phyloP scores from a whole-genome alignment of 2,329 filamentous ascomycete genomes.

The Harringtonia aguacate region DNA sequence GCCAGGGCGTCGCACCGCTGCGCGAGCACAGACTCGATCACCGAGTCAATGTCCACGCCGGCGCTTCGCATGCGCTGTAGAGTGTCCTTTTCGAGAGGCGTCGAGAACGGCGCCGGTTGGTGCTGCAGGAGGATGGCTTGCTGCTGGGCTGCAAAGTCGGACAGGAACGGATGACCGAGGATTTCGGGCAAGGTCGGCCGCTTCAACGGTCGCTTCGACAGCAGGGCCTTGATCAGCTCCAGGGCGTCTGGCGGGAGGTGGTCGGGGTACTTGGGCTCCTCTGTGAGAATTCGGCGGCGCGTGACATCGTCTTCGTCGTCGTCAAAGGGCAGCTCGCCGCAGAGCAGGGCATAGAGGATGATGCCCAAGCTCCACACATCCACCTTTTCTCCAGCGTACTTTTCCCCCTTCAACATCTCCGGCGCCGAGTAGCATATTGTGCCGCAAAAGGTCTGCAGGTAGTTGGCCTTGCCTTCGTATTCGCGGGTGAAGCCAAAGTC shows the following conservation, averaged over 20 bases:
- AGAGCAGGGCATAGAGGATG: slow-evolving; percentile 72
- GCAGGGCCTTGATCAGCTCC: slow-evolving; percentile 63
- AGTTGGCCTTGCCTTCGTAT: slow-evolving; percentile 90
- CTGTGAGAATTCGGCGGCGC: slow-evolving; percentile 70
- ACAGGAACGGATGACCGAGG: slow-evolving; percentile 74
- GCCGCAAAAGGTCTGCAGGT: slow-evolving; percentile 94
- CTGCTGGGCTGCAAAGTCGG: slow-evolving; percentile 78
- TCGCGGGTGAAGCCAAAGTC: slow-evolving; percentile 98
- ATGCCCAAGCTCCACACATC: slow-evolving; percentile 91
- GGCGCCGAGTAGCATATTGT: slow-evolving; percentile 97
- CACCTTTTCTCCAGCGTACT: slow-evolving; percentile 95
- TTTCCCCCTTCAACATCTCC: slow-evolving; percentile 97
- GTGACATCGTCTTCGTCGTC: slow-evolving; percentile 89
- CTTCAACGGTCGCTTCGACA: slow-evolving; percentile 82
- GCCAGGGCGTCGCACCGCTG: slow-evolving; percentile 83
- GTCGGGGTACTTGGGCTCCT: slow-evolving; percentile 78
- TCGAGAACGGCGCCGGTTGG: slow-evolving; percentile 73
- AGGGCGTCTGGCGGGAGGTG: slow-evolving; percentile 69
- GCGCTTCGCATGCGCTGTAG: slow-evolving; percentile 87
- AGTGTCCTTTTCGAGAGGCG: slow-evolving; percentile 78
- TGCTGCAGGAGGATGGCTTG: slow-evolving; percentile 79
- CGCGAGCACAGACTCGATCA: slow-evolving; percentile 86
- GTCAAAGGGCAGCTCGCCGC: slow-evolving; percentile 85
- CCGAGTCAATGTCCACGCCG: slow-evolving; percentile 85
- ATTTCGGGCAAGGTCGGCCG: slow-evolving; percentile 78